Evolutionary conservation across 2,329 filamentous ascomycete species (phyloP).

Genomic region (Curvularia spicifera): DNA sequence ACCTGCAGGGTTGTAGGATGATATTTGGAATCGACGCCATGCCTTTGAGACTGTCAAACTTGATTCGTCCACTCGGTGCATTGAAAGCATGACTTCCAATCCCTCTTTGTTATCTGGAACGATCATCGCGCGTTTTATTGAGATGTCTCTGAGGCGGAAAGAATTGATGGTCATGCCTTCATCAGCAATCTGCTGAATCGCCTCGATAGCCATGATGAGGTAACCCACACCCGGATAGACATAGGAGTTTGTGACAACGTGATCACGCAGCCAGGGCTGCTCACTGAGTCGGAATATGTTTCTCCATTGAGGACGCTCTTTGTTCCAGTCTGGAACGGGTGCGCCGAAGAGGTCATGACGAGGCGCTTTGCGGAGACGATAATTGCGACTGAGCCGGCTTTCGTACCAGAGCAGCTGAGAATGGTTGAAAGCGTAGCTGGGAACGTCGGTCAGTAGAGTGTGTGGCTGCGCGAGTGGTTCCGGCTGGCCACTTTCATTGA

Average conservation of each 20-base stretch:
- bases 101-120: slow-evolving; percentile 3
- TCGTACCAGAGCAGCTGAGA: slow-evolving; percentile 32
- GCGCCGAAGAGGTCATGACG: slow-evolving; percentile 20
- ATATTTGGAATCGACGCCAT: slow-evolving; percentile 5
- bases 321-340: slow-evolving; percentile 2
- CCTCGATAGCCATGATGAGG: slow-evolving; percentile 13
- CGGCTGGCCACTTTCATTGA: slow-evolving; percentile 1
- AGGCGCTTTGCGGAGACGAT: slow-evolving; percentile 10
- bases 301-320: slow-evolving; percentile 6
- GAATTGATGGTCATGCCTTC: slow-evolving; percentile 2
- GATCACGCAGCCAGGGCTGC: slow-evolving; percentile 19
- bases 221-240: slow-evolving; percentile 15
- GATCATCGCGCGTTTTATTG: slow-evolving; percentile 4
- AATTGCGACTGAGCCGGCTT: slow-evolving; percentile 8
- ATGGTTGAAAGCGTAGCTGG: slow-evolving; percentile 37
- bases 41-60: slow-evolving; percentile 2
- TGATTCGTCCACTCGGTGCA: slow-evolving; percentile 4
- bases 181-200: slow-evolving; percentile 10
- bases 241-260: slow-evolving; percentile 23
- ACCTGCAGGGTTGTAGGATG: slow-evolving; percentile 5
- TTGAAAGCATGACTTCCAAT: slow-evolving; percentile 1
- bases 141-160: slow-evolving; percentile 3
- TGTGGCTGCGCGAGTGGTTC: slow-evolving; percentile 9
- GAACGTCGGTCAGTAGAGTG: slow-evolving; percentile 28
- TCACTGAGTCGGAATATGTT: slow-evolving; percentile 21